Percentiles rank a stretch among this genome's conserved stretches.
These are phyloP conservation scores for Themeda triandra DNA, from an alignment of 176 grass and related monocot genomes.

Conservation along the genomic window DNA sequence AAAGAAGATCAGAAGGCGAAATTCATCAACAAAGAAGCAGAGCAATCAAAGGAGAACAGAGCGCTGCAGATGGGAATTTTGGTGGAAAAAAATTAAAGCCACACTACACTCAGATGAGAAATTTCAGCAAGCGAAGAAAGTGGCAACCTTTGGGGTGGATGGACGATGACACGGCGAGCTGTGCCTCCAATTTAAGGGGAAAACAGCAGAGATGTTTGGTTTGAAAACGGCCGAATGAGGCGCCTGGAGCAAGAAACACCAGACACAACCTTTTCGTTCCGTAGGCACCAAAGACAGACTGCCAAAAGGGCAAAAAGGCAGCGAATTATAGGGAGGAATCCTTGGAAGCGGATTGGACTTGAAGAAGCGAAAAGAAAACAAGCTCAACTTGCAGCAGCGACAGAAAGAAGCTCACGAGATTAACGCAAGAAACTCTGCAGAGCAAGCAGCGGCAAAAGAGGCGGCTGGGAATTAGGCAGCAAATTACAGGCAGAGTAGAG, in stretches of 20 bases:
- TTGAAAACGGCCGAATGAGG: background rate
- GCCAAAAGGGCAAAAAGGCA: background rate
- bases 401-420: background rate
- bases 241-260: conserved; percentile 8
- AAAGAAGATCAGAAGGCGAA: background rate
- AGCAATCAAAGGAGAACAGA: background rate
- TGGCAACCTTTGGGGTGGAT: background rate
- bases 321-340: conserved; percentile 10
- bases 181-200: background rate
- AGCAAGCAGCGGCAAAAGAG: conserved; percentile 10
- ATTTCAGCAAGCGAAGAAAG: background rate
- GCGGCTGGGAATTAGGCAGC: background rate
- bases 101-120: background rate
- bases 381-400: background rate
- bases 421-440: background rate
- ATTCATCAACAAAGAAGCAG: background rate
- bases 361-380: background rate
- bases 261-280: background rate
- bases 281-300: background rate
- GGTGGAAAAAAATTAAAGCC: background rate
- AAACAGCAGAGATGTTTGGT: too few relatives aligned
- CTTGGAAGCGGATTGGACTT: background rate
- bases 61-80: background rate
- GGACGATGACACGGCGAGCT: background rate
- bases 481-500: background rate